phyloP scores from a whole-genome alignment of 2,329 filamentous ascomycete species.

The Cladophialophora psammophila region DNA sequence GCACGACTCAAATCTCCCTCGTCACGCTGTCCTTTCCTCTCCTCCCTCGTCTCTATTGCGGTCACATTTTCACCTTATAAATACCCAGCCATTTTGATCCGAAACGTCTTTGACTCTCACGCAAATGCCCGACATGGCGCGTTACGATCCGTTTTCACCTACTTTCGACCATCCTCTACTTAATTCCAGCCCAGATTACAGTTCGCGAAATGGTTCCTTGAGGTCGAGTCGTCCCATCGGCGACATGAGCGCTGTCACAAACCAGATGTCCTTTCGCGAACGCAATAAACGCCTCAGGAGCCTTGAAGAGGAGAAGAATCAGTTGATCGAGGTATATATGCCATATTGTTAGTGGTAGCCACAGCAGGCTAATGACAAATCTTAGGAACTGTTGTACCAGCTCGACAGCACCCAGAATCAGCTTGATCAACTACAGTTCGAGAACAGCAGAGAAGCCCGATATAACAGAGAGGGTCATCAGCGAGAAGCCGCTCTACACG shows the following conservation, averaged over 20 bases:
- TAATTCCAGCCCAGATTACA: constrained; percentile 41
- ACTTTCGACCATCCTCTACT: constrained; percentile 40
- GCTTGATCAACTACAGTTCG: constrained; percentile 44
- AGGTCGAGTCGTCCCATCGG: constrained; percentile 35
- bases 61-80: neutral
- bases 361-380: neutral
- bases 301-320: constrained; percentile 56
- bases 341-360: constrained; percentile 13
- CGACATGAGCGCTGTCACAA: constrained; percentile 22
- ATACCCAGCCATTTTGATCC: neutral
- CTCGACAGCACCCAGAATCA: constrained; percentile 54
- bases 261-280: constrained; percentile 41
- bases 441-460: constrained; percentile 56
- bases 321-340: constrained; percentile 55
- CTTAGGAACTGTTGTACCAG: constrained; percentile 56
- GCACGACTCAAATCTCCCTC: constrained; percentile 9
- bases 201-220: constrained; percentile 35
- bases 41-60: constrained; percentile 11
- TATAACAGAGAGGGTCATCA: constrained; percentile 58
- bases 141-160: constrained; percentile 40
- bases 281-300: constrained; percentile 55
- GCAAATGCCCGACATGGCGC: constrained; percentile 42
- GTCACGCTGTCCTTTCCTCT: constrained; percentile 1
- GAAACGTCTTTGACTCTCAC: neutral
- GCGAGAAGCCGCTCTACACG: constrained; percentile 56